These are phyloP conservation scores for Schizophyllum commune DNA, from an alignment of 1,284 basidiomycete species.

Conservation along the genomic window DNA sequence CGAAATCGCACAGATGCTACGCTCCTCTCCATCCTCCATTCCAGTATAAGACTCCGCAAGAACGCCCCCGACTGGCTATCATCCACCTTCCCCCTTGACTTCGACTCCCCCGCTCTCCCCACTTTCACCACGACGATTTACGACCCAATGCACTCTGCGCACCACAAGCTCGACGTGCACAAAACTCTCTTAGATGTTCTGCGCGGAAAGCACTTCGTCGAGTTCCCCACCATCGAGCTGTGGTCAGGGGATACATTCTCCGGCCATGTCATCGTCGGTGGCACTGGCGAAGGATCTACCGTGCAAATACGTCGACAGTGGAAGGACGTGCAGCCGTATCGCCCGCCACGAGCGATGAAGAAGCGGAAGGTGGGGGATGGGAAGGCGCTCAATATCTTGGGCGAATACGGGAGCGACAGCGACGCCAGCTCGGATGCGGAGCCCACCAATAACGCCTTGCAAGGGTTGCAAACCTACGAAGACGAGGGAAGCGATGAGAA, in stretches of 20 bases:
- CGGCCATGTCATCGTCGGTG: constrained; percentile 45
- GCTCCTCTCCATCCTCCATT: constrained; percentile 42
- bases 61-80: constrained; percentile 42
- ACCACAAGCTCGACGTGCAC: constrained; percentile 49
- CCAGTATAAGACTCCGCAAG: constrained; percentile 37
- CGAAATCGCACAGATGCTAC: constrained; percentile 45
- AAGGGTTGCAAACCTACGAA: constrained; percentile 42
- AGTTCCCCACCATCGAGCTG: constrained; percentile 75
- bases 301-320: constrained; percentile 8
- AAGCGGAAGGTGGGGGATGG: constrained; percentile 41
- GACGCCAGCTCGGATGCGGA: constrained; percentile 33
- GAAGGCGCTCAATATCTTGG: constrained; percentile 52
- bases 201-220: constrained; percentile 59
- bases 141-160: constrained; percentile 30
- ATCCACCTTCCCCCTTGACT: constrained; percentile 38
- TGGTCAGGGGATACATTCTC: constrained; percentile 50
- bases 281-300: constrained; percentile 29
- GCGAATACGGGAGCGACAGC: constrained; percentile 59
- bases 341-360: constrained; percentile 43
- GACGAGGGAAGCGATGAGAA: constrained; percentile 38
- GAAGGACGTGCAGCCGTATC: constrained; percentile 24
- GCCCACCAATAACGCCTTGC: constrained; percentile 25
- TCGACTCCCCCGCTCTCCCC: constrained; percentile 46
- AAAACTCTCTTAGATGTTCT: constrained; percentile 42
- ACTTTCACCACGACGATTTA: constrained; percentile 40